Conservation (phyloP, 192 early-diverging fungal genomes). For the Dimargaris xerosporica region DNA sequence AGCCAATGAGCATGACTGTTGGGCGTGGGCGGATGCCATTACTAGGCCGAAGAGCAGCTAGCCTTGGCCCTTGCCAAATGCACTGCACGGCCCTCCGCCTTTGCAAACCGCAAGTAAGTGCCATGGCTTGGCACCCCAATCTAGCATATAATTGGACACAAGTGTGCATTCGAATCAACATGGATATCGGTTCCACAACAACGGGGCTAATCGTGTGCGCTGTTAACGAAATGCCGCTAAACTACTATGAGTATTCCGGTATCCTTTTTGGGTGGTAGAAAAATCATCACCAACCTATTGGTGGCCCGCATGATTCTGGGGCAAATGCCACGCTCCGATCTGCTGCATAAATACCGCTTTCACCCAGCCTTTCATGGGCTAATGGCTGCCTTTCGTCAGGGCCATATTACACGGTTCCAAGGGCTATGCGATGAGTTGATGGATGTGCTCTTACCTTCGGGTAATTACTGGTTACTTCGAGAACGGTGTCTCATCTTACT, state of each 20-base stretch:
- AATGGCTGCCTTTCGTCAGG: not conserved
- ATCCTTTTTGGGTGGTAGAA: too few relatives aligned
- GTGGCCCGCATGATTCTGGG: slow-evolving; percentile 5
- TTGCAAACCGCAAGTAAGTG: not conserved
- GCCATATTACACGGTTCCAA: not conserved
- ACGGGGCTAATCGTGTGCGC: too few relatives aligned
- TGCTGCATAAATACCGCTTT: not conserved
- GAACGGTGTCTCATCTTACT: not conserved
- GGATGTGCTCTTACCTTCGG: slow-evolving; percentile 1
- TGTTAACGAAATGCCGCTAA: too few relatives aligned
- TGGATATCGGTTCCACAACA: too few relatives aligned
- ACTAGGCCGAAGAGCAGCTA: not conserved
- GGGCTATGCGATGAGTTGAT: not conserved
- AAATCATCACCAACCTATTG: not conserved
- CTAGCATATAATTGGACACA: too few relatives aligned
- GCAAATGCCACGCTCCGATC: not conserved
- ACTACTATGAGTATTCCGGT: too few relatives aligned
- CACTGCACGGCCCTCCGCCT: not conserved
- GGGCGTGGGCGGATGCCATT: too few relatives aligned
- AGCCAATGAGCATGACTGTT: too few relatives aligned
- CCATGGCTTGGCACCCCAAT: not conserved
- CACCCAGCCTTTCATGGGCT: not conserved
- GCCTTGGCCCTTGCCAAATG: not conserved
- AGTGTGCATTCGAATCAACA: too few relatives aligned
- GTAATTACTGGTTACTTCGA: not conserved